Evolutionary conservation across 106 monocot genomes (phyloP), one percentile per base, ranked within the genome.

Genomic region (Platanthera zijinensis): DNA sequence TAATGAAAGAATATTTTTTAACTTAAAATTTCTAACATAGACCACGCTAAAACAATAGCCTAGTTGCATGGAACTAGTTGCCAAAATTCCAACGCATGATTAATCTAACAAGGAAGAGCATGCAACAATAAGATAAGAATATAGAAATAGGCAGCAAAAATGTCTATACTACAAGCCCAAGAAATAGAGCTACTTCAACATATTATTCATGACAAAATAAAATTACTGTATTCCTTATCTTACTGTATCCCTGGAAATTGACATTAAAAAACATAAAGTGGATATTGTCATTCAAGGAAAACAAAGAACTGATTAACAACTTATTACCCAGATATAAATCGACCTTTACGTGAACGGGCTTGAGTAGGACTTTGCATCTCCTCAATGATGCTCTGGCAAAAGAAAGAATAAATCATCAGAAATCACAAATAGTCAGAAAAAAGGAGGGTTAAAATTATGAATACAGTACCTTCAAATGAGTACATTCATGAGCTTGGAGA

Each of bases 281-380:
- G 39, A 47, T 48, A 48, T 70, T 70, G 46, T 48, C 70, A 70
- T 6, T 72, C 72, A 72, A 64, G 17, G 73, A n/a, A 77, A 77
- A 25, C 6, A 14, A 83, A 45, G 50, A 30, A 75, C 62, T 57
- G 25, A 74, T 25, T 48, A 79, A 68, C 14, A 81, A 78, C 8
- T 19, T 68, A 82, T 91, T 94, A 99, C 99, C 99, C 99, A 83
- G 99, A 99, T 83, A 99, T 94, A 90, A 99, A 99, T 87, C 99
- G 99, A 79, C 87, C 86, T 88, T 99, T 99, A 52, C 99, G 92
- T 30, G 94, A 88, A 81, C 99, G 99, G 45, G 99, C 87, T 78
- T 94, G 99, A 74, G 85, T 83, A 57, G 99, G 99, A 77, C 88
- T 94, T 53, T 94, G 90, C 71, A 99, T 80, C 78, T 99, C 99